A percentile compares a stretch with the other conserved stretches of the same genome.
Conservation (phyloP, 164 flowering plant genomes). For the Cinnamomum micranthum region DNA sequence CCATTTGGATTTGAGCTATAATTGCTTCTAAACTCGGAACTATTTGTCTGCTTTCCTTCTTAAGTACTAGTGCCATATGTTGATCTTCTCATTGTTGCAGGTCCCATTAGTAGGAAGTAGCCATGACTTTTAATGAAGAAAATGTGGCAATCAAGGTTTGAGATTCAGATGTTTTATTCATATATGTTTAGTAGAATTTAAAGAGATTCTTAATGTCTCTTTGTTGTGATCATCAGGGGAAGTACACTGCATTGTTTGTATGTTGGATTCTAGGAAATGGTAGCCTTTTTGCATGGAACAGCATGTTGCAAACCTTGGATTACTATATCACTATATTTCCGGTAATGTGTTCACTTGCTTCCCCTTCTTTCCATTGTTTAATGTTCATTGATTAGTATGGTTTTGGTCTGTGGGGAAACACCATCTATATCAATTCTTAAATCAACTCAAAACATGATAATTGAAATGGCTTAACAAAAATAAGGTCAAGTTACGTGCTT, state of each 20-base stretch:
- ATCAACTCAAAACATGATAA: neutral
- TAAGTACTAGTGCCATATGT: neutral
- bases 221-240: slow-evolving; percentile 30
- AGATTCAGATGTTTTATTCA: neutral
- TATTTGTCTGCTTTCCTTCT: neutral
- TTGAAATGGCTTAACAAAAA: too few relatives aligned
- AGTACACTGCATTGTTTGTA: slow-evolving; percentile 28
- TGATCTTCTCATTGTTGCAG: neutral
- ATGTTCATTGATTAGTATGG: neutral
- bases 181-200: neutral
- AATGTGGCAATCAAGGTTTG: neutral
- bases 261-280: slow-evolving; percentile 59
- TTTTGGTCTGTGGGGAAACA: neutral
- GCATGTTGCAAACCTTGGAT: slow-evolving; percentile 48
- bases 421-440: neutral
- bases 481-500: too few relatives aligned
- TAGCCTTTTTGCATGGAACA: slow-evolving; percentile 46
- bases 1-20: neutral
- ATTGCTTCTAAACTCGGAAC: neutral
- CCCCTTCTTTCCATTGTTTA: neutral
- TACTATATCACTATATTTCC: slow-evolving; percentile 24
- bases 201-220: neutral
- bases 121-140: neutral
- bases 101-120: neutral
- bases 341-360: slow-evolving; percentile 13